Evolutionary conservation across 495 filamentous ascomycete genomes (phyloP), one percentile per base, ranked within the genome.

Genomic region (Penicillium waksmanii): DNA sequence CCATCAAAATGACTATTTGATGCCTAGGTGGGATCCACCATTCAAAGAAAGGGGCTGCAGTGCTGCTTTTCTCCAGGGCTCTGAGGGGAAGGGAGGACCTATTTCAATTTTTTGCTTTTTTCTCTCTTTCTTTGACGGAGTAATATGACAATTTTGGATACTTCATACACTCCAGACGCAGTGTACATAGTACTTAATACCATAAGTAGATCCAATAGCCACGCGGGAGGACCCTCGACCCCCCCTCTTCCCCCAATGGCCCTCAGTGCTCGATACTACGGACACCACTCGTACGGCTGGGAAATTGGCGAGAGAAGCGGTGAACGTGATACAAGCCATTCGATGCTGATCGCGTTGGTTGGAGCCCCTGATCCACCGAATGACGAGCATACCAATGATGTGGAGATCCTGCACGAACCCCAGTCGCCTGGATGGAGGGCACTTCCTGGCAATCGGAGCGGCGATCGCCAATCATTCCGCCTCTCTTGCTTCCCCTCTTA

Each of bases 341-440:
- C 42, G 42, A 33, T 50, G 66, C 66, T 61, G 62, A 67, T 67
- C 60, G 55, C 36, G 50, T 67, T 65, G 59, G 50, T 59, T 63
- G 60, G 57, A 69, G 64, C 65, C 64, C 59, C 67, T 64, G 64
- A 67, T 67, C 67, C 67, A 65, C 65, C 65, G 40, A 67, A 66
- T 70, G 65, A 70, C 67, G 62, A 70, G 67, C 65, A 67, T 70
- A 56, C 57, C 47, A 55, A 53, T 27, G 48, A n/a, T 56, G 60
- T 64, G 64, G 66, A 63, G 66, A 65, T 69, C 58, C 56, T 66
- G 63, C 59, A 60, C 57, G 34, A 62, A 59, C 57, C 62, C 58
- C 57, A 57, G 54, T 61, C 58, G 48, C 47, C 36, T 23, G 21
- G 46, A 48, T 48, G 46, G 46, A 54, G 3, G 56, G 40, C 53